These are phyloP conservation scores for Bigelowiella natans DNA, from an alignment of 78 protist species.

Conservation along the genomic window DNA sequence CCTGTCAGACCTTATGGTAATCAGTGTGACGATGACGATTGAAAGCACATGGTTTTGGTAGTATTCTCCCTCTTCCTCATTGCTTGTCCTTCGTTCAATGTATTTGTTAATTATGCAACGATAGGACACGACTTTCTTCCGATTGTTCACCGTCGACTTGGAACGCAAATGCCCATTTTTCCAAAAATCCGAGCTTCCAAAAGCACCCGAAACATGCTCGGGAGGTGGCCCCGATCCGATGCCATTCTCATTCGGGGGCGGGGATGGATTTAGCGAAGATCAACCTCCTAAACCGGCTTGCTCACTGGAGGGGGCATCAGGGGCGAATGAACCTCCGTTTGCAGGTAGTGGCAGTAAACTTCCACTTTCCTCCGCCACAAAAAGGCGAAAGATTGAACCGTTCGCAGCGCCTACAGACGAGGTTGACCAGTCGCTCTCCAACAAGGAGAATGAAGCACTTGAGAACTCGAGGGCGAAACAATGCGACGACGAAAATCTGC, in stretches of 20 bases:
- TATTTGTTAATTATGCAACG: slow-evolving; percentile 21
- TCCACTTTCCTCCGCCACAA: too few species aligned
- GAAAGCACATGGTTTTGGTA: not conserved
- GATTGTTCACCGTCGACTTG: slow-evolving; percentile 26
- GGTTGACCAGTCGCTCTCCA: not conserved
- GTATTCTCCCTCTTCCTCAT: not conserved
- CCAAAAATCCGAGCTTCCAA: not conserved
- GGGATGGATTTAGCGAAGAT: not conserved
- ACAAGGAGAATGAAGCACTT: not conserved
- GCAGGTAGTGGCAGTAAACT: too few species aligned
- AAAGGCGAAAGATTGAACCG: too few species aligned
- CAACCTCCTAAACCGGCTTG: not conserved
- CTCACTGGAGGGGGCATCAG: not conserved
- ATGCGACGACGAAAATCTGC: not conserved
- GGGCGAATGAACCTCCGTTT: too few species aligned
- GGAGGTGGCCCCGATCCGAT: not conserved
- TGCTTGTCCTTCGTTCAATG: not conserved
- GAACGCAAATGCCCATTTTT: slow-evolving; percentile 14
- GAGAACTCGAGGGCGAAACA: not conserved
- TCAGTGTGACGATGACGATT: not conserved
- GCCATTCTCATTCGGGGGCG: not conserved
- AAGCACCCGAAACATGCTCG: not conserved
- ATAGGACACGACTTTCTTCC: slow-evolving; percentile 42
- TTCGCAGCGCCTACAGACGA: not conserved
- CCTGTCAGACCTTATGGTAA: slow-evolving; percentile 8